Percentiles rank a stretch among this genome's conserved stretches.
Evolutionary conservation across 371 early-diverging fungal genomes (phyloP).

Genomic region (Chytridiales sp.): DNA sequence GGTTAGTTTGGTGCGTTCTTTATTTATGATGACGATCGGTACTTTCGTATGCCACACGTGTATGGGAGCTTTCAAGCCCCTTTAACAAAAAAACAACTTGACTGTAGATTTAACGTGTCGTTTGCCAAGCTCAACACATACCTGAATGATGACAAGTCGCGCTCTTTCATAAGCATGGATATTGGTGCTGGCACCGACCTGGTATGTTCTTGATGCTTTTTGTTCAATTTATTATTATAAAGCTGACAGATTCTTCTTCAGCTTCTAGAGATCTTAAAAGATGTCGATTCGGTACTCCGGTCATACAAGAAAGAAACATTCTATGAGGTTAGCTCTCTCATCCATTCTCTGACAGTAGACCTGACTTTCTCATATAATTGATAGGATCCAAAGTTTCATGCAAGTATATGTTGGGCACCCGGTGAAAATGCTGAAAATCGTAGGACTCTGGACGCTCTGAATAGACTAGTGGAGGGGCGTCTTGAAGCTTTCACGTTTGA

Average conservation of each 20-base stretch:
- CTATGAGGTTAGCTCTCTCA: constrained; percentile 21
- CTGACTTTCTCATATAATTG: neutral
- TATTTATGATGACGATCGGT: too few relatives aligned
- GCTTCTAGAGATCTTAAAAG: constrained; percentile 12
- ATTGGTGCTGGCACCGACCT: constrained; percentile 22
- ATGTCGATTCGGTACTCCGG: constrained; percentile 16
- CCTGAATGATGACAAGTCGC: constrained; percentile 33
- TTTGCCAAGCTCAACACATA: constrained; percentile 23
- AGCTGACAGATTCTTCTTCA: constrained; percentile 10
- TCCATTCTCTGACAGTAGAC: neutral
- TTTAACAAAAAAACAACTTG: too few relatives aligned
- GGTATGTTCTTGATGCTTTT: constrained; percentile 12
- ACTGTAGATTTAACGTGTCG: constrained; percentile 21
- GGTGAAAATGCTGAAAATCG: too few relatives aligned
- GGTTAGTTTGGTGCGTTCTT: too few relatives aligned
- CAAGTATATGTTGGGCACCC: too few relatives aligned
- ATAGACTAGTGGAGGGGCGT: too few relatives aligned
- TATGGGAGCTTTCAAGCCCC: too few relatives aligned
- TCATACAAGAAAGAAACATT: constrained; percentile 22
- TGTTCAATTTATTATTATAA: neutral
- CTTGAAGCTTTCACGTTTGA: too few relatives aligned
- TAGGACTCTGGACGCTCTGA: too few relatives aligned
- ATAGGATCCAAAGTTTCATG: constrained; percentile 23
- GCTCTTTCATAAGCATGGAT: constrained; percentile 35
- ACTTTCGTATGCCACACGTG: too few relatives aligned